These are phyloP conservation scores for Populus simonii DNA, from an alignment of 345 rosid species.

Conservation along the genomic window DNA sequence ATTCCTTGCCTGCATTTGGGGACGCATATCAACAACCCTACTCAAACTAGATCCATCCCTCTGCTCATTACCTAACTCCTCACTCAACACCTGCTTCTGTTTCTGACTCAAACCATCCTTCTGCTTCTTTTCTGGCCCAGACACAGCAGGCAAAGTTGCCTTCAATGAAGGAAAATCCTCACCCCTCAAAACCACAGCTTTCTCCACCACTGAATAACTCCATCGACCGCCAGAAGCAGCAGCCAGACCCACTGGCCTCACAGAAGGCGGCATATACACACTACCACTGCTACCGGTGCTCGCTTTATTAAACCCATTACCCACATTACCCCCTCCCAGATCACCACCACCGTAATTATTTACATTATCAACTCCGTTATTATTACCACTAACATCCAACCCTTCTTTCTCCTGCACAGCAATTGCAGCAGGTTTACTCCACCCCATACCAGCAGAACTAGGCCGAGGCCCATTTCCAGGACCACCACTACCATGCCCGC, in stretches of 20 bases:
- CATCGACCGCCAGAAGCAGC: slow-evolving; percentile 33
- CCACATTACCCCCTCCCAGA: slow-evolving; percentile 34
- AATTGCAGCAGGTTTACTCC: slow-evolving; percentile 72
- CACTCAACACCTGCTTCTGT: slow-evolving; percentile 50
- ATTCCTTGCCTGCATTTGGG: slow-evolving; percentile 51
- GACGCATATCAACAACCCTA: slow-evolving; percentile 56
- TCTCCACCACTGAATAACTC: slow-evolving; percentile 38
- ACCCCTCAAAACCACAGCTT: slow-evolving; percentile 70
- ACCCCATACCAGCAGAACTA: slow-evolving; percentile 76
- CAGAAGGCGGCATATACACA: slow-evolving; percentile 49
- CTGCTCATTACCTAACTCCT: slow-evolving; percentile 42
- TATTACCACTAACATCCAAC: slow-evolving; percentile 22
- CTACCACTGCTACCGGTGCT: slow-evolving; percentile 34
- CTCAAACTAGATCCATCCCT: slow-evolving; percentile 34
- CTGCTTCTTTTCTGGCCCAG: slow-evolving; percentile 62
- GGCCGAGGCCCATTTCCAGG: slow-evolving; percentile 73
- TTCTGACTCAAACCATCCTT: slow-evolving; percentile 67
- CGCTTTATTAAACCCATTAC: slow-evolving; percentile 43
- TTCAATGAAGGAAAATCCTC: slow-evolving; percentile 92
- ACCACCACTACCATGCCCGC: slow-evolving; percentile 60
- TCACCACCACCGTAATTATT: slow-evolving; percentile 31
- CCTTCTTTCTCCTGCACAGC: slow-evolving; percentile 59
- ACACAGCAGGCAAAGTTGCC: slow-evolving; percentile 60
- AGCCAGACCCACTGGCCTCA: slow-evolving; percentile 30
- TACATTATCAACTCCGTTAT: background rate